Evolutionary conservation across 2,329 filamentous ascomycete genomes (phyloP), one percentile per base, ranked within the genome.

Genomic region (Diaporthe amygdali): DNA sequence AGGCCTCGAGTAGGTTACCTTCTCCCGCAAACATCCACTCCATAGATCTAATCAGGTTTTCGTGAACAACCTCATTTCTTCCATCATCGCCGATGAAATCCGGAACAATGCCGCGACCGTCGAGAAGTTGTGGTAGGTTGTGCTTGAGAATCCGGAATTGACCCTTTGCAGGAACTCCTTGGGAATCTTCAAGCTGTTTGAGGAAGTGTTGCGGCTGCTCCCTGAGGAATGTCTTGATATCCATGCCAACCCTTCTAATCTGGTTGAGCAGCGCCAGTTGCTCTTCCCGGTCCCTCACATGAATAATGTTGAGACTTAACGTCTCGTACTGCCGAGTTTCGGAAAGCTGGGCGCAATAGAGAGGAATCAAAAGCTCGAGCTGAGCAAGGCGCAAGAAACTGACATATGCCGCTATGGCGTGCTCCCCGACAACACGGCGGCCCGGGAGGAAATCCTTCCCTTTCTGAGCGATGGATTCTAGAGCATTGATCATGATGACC

Each of bases 11-110:
- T 2, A 80, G 76, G 49, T 78, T 75, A 3, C 77, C 92, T 63
- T 93, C 89, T 10, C 96, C 88, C 69, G 94, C 87, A 71, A 94
- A 84, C 79, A 96, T 91, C 95, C 96, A 98, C 78, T 97, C 93
- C 71, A 98, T 83, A 46, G 93, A 91, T 70, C 92, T 89, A 55
- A 98, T 94, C 66, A 97, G 86, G 41, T 87, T 81, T 75, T 92
- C 89, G 30, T 73, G 71, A 5, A 73, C 56, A 17, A 73, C 54
- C 39, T 73, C 71, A 25, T 73, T 73, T 15, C 69, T 69, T 14
- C 69, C 69, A 73, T 96, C 92, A 2, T 90, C 89, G 5, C 91
- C 91, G 67, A 95, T 89, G 77, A 97, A 93, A 72, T 93, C 90
- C 7, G 88, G 84, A 78, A 88, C 90, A 69, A 97, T 88, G n/a